Conservation (phyloP, 2,329 filamentous ascomycete species). For the Chaetomiaceae sp. region DNA sequence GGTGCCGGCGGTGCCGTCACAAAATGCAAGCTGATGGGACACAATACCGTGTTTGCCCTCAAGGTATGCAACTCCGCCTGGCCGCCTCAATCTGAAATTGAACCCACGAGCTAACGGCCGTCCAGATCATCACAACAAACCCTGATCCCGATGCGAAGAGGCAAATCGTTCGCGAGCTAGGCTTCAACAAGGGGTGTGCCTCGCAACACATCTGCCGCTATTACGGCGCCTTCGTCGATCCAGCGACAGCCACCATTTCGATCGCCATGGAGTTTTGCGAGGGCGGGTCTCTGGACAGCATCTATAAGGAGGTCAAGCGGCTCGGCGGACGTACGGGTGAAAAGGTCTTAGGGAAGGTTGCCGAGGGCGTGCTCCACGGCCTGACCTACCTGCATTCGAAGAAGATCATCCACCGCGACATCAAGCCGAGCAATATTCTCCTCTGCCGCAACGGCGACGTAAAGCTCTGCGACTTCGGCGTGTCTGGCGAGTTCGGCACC, state of each 20-base stretch:
- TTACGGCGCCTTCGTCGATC: conserved; percentile 94
- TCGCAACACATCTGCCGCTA: conserved; percentile 96
- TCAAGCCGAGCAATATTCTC: conserved; percentile 96
- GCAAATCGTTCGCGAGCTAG: conserved; percentile 92
- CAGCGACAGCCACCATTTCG: conserved; percentile 92
- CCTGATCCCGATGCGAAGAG: conserved; percentile 98
- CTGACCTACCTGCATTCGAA: conserved; percentile 92
- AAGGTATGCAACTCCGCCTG: conserved; percentile 68
- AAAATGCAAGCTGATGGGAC: conserved; percentile 79
- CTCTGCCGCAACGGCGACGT: conserved; percentile 89
- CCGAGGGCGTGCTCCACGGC: conserved; percentile 89
- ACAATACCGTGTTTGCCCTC: conserved; percentile 90
- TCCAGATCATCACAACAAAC: conserved; percentile 92
- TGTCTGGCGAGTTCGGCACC: conserved; percentile 95
- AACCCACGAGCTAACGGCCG: background rate
- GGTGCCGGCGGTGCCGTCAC: conserved; percentile 95
- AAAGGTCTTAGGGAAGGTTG: conserved; percentile 94
- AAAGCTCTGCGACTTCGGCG: conserved; percentile 97
- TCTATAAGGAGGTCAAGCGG: conserved; percentile 96
- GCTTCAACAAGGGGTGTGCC: conserved; percentile 96
- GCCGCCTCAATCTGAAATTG: too few relatives aligned
- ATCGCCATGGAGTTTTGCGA: conserved; percentile 99
- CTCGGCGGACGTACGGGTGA: conserved; percentile 92
- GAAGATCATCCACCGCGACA: conserved; percentile 97
- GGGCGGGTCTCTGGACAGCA: conserved; percentile 90